Percentiles rank a stretch among this genome's conserved stretches.
Evolutionary conservation across 2,329 filamentous ascomycete species (phyloP).

Genomic region (Apiospora hydei): DNA sequence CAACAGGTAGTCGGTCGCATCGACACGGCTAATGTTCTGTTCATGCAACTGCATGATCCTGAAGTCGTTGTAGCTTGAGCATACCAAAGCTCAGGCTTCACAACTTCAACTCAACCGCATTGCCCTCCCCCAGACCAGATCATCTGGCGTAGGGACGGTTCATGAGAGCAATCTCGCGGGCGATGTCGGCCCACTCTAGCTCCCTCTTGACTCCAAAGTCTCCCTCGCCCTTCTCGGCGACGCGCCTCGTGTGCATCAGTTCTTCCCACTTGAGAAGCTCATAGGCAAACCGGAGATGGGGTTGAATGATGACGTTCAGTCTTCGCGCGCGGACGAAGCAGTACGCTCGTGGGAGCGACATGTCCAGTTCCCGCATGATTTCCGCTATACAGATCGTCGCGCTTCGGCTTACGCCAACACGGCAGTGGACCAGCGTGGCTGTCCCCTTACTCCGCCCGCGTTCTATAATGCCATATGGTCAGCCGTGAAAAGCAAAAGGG

Average conservation of each 20-base stretch:
- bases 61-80: background rate
- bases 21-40: background rate
- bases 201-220: conserved; percentile 67
- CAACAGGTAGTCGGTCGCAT: background rate
- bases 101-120: background rate
- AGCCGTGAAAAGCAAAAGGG: conserved; percentile 25
- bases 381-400: conserved; percentile 99
- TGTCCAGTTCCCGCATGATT: conserved; percentile 82
- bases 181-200: conserved; percentile 88
- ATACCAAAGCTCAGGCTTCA: background rate
- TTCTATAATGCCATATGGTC: conserved; percentile 59
- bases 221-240: conserved; percentile 50
- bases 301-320: conserved; percentile 97
- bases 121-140: background rate
- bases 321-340: conserved; percentile 93
- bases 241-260: conserved; percentile 63
- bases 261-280: conserved; percentile 98
- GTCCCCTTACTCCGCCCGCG: conserved; percentile 78
- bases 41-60: background rate
- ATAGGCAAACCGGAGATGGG: conserved; percentile 92
- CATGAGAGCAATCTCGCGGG: conserved; percentile 92
- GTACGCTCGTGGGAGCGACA: conserved; percentile 92
- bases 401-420: conserved; percentile 92
- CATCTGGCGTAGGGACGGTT: conserved; percentile 89
- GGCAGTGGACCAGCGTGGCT: conserved; percentile 93